phyloP scores from a whole-genome alignment of 305 asterid species.

The Fraxinus platypoda region DNA sequence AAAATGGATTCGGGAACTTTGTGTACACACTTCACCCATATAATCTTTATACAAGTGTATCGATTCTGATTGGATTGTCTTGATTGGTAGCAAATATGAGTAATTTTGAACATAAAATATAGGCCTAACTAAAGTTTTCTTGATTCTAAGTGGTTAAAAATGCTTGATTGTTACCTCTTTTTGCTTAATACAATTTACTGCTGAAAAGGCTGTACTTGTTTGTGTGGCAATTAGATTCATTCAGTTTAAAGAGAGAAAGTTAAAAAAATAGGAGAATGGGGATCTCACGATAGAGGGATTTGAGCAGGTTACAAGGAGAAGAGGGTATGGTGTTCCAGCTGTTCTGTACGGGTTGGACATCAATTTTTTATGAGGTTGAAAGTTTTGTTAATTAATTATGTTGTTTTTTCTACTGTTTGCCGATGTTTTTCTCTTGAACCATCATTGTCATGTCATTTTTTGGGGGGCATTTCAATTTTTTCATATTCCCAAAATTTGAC shows the following conservation, averaged over 20 bases:
- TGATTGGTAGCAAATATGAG: background rate
- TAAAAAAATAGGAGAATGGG: slow-evolving; percentile 23
- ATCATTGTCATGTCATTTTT: slow-evolving; percentile 42
- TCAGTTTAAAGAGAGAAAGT: slow-evolving; percentile 20
- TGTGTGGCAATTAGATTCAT: slow-evolving; percentile 17
- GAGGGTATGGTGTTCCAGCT: slow-evolving; percentile 54
- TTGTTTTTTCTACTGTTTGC: slow-evolving; percentile 40
- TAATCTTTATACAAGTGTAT: background rate
- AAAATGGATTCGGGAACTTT: background rate
- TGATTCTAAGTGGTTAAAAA: slow-evolving; percentile 20
- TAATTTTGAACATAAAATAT: slow-evolving; percentile 57
- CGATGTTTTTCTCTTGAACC: slow-evolving; percentile 36
- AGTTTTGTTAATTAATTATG: slow-evolving; percentile 37
- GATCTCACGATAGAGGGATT: slow-evolving; percentile 28
- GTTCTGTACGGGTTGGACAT: slow-evolving; percentile 46
- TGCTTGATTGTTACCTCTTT: slow-evolving; percentile 23
- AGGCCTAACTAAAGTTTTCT: slow-evolving; percentile 22
- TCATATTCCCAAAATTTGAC: slow-evolving; percentile 16
- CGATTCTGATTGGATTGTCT: slow-evolving; percentile 8
- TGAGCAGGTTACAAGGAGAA: slow-evolving; percentile 29
- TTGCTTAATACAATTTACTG: slow-evolving; percentile 24
- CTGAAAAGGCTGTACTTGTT: slow-evolving; percentile 36
- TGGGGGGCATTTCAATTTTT: slow-evolving; percentile 21
- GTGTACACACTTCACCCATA: background rate
- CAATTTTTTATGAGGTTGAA: slow-evolving; percentile 33